Evolutionary conservation across 306 rosid genomes (phyloP).

Genomic region (Cotoneaster glaucophyllus): DNA sequence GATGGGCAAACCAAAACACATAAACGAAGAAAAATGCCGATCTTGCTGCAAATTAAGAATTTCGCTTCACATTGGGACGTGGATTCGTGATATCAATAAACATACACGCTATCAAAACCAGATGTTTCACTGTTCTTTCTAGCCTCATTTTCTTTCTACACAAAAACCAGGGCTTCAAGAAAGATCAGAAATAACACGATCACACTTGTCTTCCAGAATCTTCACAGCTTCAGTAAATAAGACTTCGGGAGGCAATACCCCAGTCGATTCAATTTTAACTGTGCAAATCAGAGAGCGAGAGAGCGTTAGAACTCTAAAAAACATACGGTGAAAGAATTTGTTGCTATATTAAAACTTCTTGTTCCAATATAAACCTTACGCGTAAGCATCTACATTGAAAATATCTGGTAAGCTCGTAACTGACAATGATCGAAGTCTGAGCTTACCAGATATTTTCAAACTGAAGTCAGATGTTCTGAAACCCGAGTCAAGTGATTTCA

Average conservation of each 20-base stretch:
- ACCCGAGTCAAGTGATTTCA: too few relatives aligned
- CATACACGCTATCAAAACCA: not conserved
- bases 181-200: slow-evolving; percentile 75
- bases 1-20: not conserved
- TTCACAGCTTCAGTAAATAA: slow-evolving; percentile 88
- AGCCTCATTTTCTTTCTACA: not conserved
- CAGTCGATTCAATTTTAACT: slow-evolving; percentile 90
- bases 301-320: not conserved
- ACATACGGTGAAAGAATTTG: not conserved
- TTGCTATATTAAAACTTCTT: not conserved
- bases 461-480: too few relatives aligned
- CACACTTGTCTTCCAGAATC: slow-evolving; percentile 93
- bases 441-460: too few relatives aligned
- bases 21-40: not conserved
- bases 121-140: not conserved
- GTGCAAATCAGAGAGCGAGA: not conserved
- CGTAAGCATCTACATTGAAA: not conserved
- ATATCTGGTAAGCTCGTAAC: not conserved
- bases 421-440: not conserved
- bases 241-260: slow-evolving; percentile 74
- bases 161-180: slow-evolving; percentile 29
- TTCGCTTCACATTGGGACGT: not conserved
- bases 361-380: not conserved
- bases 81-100: not conserved
- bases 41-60: not conserved